Base-by-base conservation (phyloP, 2,329 filamentous ascomycete genomes). In the Nigrospora oryzae region DNA sequence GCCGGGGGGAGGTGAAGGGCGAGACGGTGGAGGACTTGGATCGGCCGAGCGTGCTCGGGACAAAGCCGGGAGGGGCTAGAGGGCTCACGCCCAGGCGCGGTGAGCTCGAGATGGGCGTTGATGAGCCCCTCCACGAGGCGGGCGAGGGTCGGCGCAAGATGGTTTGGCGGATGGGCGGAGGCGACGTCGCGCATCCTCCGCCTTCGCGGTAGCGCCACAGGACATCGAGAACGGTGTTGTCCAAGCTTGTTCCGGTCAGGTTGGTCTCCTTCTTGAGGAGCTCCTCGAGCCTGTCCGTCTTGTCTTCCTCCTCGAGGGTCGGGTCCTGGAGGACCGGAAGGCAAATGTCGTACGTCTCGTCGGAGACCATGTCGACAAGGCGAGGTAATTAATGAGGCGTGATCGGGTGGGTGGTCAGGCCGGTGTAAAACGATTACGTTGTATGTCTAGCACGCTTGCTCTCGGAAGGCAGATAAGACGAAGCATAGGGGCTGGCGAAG, bases 1-100 rank as follows among this genome's bases (percentile, higher is more conserved):
- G 90, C 42, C 90, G 84, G 30, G 93, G 93, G 11, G 91, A 97
- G 34, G 86, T 89, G 64, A 97, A 97, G 1, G 93, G 93, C 34
- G 91, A 97, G 11, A 83, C 86, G 31, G 82, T 81, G 37, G 81
- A 84, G 32, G 87, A 88, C 59, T 84, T 90, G 48, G 83, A 81
- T 55, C 90, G 81, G 50, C 75, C 76, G 58, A 95, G 89, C 44
- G 78, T 82, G 41, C 23, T 83, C 28, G 87, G 85, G 36, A 88
- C 79, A 58, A 94, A 89, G 52, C 89, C 89, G 7, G 89, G 86
- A 36, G 88, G 88, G 46, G 86, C 85, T 39, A 89, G 79, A n/a
- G 89, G 87, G 55, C 86, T 89, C 39, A 89, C 85, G 33, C 81
- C 83, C 45, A 89, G 77, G 44, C 89, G 82, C 52, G 90, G 90